Evolutionary conservation across 495 filamentous ascomycete species (phyloP), one percentile per base, ranked within the genome.

Genomic region (Podospora conica): DNA sequence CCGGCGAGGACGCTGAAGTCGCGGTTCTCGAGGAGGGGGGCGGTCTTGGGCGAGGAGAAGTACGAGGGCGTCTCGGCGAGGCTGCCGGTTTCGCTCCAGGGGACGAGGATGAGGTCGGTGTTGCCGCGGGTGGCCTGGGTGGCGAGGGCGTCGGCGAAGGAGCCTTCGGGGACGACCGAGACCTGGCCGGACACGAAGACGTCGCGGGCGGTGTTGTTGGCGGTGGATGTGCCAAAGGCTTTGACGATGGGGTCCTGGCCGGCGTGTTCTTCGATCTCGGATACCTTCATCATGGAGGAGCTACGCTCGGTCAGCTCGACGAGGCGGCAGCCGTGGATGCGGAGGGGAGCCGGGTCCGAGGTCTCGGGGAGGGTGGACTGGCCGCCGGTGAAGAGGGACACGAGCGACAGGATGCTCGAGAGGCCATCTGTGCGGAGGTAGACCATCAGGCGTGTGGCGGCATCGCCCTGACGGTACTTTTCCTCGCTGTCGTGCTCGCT

Each of bases 281-380:
- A 86, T 0, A 95, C 91, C 71, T 91, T 88, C 93, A 97, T 97
- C 60, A 96, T 91, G 29, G 91, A 90, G 3, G 93, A 96, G 60
- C 88, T 86, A 81, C 93, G 92, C 65, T 97, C 92, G 0, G 91
- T 93, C 21, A 96, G 85, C 71, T 93, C 90, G 40, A 96, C 75
- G 40, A 97, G 81, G 1, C 92, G 88, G 22, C 96, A 78, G 40
- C 92, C 93, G 69, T 96, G 90, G 0, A 93, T 90, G 69, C 90
- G 84, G 2, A 96, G 81, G 1, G 87, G 83, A n/a, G 59, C 11
- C 20, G 29, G 31, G 18, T 82, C 76, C 55, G 79, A 79, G n/a
- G 69, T 55, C 23, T 71, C 23, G 23, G 69, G 40, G 31, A 71
- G 65, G 3, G 70, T 53, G 4, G 69, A 58, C 57, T 80, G 60